These are phyloP conservation scores for Oryza punctata DNA, from an alignment of 176 grass and related monocot genomes.

Conservation along the genomic window DNA sequence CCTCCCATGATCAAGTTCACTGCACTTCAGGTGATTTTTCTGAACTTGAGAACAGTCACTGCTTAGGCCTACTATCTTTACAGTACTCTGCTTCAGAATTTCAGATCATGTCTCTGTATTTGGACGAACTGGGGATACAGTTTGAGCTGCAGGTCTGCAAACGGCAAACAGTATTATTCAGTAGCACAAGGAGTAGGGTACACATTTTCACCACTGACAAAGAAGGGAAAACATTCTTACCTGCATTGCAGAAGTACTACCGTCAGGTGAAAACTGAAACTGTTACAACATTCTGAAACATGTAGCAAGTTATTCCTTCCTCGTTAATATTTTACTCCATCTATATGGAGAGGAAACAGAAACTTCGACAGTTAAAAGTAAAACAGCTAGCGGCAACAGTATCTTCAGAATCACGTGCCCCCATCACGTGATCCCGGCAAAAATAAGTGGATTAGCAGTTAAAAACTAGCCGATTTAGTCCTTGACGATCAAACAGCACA, in stretches of 20 bases:
- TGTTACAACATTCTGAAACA: neutral
- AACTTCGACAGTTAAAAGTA: conserved; percentile 32
- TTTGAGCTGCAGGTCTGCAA: neutral
- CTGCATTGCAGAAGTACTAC: neutral
- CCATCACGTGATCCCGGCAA: conserved; percentile 38
- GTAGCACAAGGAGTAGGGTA: neutral
- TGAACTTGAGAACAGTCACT: neutral
- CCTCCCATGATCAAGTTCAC: neutral
- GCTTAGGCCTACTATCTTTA: neutral
- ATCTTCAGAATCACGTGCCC: conserved; percentile 2
- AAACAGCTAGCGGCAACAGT: neutral
- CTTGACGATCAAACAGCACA: conserved; percentile 2
- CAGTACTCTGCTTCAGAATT: neutral
- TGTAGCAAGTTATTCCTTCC: neutral
- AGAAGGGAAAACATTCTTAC: neutral
- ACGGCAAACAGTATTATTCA: neutral
- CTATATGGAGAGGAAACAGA: neutral
- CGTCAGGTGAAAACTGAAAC: neutral
- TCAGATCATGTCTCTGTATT: conserved; percentile 6
- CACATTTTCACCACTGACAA: neutral
- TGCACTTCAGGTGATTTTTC: neutral
- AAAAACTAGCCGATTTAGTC: conserved; percentile 2
- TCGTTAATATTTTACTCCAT: neutral
- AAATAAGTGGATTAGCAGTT: conserved; percentile 27
- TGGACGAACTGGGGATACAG: neutral